Percentiles rank a stretch among this genome's conserved stretches.
These are phyloP conservation scores for Picochlorum sp. DNA, from an alignment of 139 green algal species.

Conservation along the genomic window DNA sequence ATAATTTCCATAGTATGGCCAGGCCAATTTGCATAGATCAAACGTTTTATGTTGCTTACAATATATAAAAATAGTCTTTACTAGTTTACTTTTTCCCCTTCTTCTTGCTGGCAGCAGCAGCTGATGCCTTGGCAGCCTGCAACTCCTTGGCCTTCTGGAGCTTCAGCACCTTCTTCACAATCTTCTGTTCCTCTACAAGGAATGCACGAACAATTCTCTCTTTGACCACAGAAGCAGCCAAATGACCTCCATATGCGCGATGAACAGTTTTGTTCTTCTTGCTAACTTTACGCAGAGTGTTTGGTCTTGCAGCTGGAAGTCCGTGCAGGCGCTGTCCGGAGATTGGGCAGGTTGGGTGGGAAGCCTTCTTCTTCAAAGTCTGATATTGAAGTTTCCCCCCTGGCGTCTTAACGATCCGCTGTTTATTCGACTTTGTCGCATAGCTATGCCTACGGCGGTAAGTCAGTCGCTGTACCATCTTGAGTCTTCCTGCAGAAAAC, in stretches of 20 bases:
- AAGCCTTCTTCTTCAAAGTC: conserved; percentile 81
- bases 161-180: conserved; percentile 95
- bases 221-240: conserved; percentile 70
- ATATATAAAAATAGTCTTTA: neutral
- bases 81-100: neutral
- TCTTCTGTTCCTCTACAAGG: conserved; percentile 99
- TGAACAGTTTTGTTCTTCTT: conserved; percentile 92
- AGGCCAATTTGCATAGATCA: no score
- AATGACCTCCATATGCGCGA: conserved; percentile 85
- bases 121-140: conserved; percentile 5
- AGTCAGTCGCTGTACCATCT: conserved; percentile 77
- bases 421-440: conserved; percentile 87
- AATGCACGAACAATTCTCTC: conserved; percentile 93
- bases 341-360: conserved; percentile 63
- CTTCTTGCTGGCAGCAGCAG: conserved; percentile 19
- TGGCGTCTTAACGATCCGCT: conserved; percentile 81
- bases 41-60: no score
- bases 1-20: no score
- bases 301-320: conserved; percentile 43
- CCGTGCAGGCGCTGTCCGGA: conserved; percentile 69
- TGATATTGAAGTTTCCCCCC: conserved; percentile 84
- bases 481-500: no score
- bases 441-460: conserved; percentile 81
- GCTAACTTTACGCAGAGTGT: conserved; percentile 54
- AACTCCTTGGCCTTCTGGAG: conserved; percentile 61